Evolutionary conservation across 345 rosid species (phyloP), one percentile per base, ranked within the genome.

Genomic region (Camelina sativa): DNA sequence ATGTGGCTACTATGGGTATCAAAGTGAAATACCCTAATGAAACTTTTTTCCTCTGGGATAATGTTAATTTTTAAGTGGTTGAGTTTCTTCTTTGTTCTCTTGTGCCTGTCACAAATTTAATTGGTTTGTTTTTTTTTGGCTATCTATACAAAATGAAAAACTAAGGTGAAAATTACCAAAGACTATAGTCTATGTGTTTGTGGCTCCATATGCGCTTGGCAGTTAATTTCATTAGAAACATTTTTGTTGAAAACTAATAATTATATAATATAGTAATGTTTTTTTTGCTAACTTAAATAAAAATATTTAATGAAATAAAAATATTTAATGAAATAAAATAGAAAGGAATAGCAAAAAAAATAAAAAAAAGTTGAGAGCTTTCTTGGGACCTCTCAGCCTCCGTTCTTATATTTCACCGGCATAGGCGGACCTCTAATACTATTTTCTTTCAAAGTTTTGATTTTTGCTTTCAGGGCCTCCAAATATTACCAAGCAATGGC

Each of bases 401-500:
- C 11, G 9, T 35, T 35, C 38, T 35, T 35, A 35, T 35, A 35
- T 35, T 8, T n/a, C n/a, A 35, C 38, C 38, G 9, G 38, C 38
- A 35, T 35, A 37, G 40, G 30, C 30, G 30, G 5, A 28, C 11
- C 40, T 8, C 40, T 37, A 28, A 3, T n/a, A n/a, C n/a, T 25
- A 0, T 35, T 2, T 35, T 8, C 38, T 35, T 2, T 35, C 2
- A 35, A 25, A 28, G 2, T 37, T 35, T 8, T 37, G 10, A 1
- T 34, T 35, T 35, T 28, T 25, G 28, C 28, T 0, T 25, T 25
- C 28, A 4, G 28, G 9, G 48, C 17, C 57, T 56, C 19, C 30
- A 32, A 7, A 41, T 43, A 19, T 66, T 30, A 57, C 35, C 38
- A 50, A 8, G 34, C 57, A 72, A 88, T 92, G 96, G 84, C 82